phyloP scores from a whole-genome alignment of 1,284 basidiomycete species.

The Cutaneotrichosporon daszewskae region DNA sequence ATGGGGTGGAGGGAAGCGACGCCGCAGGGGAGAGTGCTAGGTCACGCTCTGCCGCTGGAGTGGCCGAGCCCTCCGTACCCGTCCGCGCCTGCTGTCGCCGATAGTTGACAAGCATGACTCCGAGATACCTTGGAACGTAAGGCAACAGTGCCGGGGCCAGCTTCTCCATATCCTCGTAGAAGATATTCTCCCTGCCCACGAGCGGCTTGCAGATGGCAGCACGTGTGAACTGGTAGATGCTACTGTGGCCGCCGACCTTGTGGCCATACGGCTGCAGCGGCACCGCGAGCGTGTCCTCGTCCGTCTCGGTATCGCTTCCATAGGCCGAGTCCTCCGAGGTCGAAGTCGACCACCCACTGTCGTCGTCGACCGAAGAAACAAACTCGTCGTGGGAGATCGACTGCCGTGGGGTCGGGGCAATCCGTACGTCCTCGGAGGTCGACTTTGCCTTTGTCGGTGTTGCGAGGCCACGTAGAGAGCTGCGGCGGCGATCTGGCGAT shows the following conservation, averaged over 20 bases:
- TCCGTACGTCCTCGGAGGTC: background rate
- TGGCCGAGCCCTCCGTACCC: conserved; percentile 47
- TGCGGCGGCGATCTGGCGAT: too few species aligned
- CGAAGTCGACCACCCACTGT: conserved; percentile 11
- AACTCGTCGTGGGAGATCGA: background rate
- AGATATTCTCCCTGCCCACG: conserved; percentile 92
- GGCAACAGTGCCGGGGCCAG: conserved; percentile 84
- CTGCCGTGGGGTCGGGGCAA: background rate
- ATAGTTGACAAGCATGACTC: conserved; percentile 97
- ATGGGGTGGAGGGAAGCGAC: conserved; percentile 31
- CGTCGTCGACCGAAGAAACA: conserved; percentile 5
- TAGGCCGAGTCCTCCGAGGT: conserved; percentile 5
- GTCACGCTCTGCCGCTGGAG: conserved; percentile 17
- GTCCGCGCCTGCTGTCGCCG: conserved; percentile 52
- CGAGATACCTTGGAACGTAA: conserved; percentile 93
- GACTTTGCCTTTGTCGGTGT: too few species aligned
- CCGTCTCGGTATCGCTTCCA: conserved; percentile 21
- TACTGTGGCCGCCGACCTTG: conserved; percentile 94
- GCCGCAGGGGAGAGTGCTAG: conserved; percentile 17
- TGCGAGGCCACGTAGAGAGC: too few species aligned
- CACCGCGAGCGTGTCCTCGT: conserved; percentile 66
- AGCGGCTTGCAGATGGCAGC: conserved; percentile 98
- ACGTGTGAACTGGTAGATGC: conserved; percentile 97
- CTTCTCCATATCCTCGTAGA: conserved; percentile 93
- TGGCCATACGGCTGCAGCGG: conserved; percentile 94